Percentiles rank a stretch among this genome's conserved stretches.
Conservation (phyloP, 768 basidiomycete species). For the Fibroporia radiculosa region DNA sequence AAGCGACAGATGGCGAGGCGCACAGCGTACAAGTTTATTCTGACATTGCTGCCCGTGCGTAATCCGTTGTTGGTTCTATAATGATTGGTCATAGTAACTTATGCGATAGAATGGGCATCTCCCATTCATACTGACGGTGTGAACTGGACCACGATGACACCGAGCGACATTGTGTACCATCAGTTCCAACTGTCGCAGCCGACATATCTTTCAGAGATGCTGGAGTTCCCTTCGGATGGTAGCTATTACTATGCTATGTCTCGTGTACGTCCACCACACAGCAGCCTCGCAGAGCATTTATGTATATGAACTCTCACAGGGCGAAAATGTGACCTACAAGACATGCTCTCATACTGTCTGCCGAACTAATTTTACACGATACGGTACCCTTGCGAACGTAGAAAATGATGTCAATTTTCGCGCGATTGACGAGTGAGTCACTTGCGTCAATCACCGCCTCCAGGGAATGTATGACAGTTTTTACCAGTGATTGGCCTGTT, state of each 20-base stretch:
- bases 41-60: slow-evolving; percentile 30
- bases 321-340: slow-evolving; percentile 7
- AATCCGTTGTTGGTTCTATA: not conserved
- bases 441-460: not conserved
- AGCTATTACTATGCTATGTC: slow-evolving; percentile 10
- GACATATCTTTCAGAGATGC: slow-evolving; percentile 2
- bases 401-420: not conserved
- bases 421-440: slow-evolving; percentile 10
- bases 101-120: slow-evolving; percentile 9
- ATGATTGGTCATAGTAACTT: not conserved
- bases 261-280: too few species aligned
- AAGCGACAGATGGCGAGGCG: slow-evolving; percentile 22
- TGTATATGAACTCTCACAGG: not conserved
- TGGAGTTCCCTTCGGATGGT: slow-evolving; percentile 9
- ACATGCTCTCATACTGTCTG: slow-evolving; percentile 1
- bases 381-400: slow-evolving; percentile 11
- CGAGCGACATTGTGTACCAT: slow-evolving; percentile 8
- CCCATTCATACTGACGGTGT: slow-evolving; percentile 1
- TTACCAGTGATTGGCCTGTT: slow-evolving; percentile 7
- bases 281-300: not conserved
- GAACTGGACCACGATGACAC: slow-evolving; percentile 4
- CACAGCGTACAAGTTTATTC: slow-evolving; percentile 31
- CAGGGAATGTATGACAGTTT: not conserved
- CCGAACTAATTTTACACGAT: slow-evolving; percentile 11
- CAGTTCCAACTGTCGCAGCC: slow-evolving; percentile 4